Percentiles rank a stretch among this genome's conserved stretches.
Conservation (phyloP, 1,284 basidiomycete species). For the Malassezia vespertilionis region DNA sequence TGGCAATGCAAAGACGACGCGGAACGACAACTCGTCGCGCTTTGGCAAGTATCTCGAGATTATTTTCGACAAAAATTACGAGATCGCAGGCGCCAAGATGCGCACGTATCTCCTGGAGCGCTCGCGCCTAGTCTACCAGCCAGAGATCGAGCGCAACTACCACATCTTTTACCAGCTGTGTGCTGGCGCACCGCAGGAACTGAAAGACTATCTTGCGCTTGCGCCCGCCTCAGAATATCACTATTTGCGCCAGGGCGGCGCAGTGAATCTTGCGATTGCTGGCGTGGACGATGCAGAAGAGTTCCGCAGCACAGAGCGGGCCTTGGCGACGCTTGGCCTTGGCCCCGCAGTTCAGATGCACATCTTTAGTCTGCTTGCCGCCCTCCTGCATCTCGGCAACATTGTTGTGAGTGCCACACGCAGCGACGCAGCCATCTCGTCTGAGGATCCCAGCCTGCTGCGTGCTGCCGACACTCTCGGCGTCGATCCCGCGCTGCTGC, state of each 20-base stretch:
- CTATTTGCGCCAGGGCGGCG: slow-evolving; percentile 86
- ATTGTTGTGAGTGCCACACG: slow-evolving; percentile 74
- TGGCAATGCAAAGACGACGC: slow-evolving; percentile 96
- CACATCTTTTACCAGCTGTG: slow-evolving; percentile 99
- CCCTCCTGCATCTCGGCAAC: slow-evolving; percentile 90
- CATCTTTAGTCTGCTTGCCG: slow-evolving; percentile 85
- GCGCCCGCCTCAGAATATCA: slow-evolving; percentile 75
- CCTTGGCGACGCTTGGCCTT: slow-evolving; percentile 90
- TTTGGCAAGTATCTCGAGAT: slow-evolving; percentile 99
- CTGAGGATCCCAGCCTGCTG: slow-evolving; percentile 69
- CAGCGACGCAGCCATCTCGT: slow-evolving; percentile 72
- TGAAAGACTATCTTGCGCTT: slow-evolving; percentile 84
- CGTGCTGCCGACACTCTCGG: slow-evolving; percentile 81
- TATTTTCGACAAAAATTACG: slow-evolving; percentile 83
- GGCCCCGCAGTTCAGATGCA: slow-evolving; percentile 96
- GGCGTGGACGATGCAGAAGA: slow-evolving; percentile 94
- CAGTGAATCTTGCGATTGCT: slow-evolving; percentile 66
- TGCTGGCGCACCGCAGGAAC: slow-evolving; percentile 85
- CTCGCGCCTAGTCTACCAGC: slow-evolving; percentile 93
- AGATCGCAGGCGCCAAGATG: slow-evolving; percentile 94
- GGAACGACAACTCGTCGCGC: slow-evolving; percentile 96
- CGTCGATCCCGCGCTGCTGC: slow-evolving; percentile 83
- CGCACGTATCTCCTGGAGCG: slow-evolving; percentile 95
- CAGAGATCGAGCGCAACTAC: slow-evolving; percentile 83
- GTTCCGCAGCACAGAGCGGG: slow-evolving; percentile 83